Base-by-base conservation (phyloP, 768 basidiomycete species). In the Glaciozyma antarctica region DNA sequence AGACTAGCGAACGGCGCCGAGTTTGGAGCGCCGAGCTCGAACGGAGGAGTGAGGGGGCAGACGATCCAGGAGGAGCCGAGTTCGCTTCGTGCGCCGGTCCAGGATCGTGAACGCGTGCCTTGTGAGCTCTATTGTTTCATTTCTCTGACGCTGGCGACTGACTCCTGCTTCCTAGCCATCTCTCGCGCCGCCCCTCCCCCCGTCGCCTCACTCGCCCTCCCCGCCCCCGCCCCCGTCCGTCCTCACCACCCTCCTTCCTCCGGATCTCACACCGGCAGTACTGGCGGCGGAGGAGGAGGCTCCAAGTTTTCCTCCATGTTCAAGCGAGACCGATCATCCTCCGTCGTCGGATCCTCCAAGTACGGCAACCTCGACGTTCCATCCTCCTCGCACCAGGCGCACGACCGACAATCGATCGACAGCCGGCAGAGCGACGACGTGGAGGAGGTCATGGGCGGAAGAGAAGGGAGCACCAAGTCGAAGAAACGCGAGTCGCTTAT, bases 321-420 rank as follows among this genome's bases (percentile, higher is more conserved):
- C 62, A 57, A 69, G 45, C 47, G 69, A 22, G 57, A 67, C 62
- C 67, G 69, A 28, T 66, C 72, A 9, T 58, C 60, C 5, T 66
- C 64, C 38, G 57, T 64, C 45, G 60, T 62, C 41, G 60, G 61
- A 30, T 68, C 68, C 44, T 64, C 68, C 16, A 54, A 62, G 47
- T 68, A 70, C 49, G 64, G 66, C 28, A 58, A 57, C 48, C 21
- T 52, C 55, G 45, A 21, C 60, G n/a, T 44, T 47, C 24, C 62
- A 34, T 5, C 66, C 62, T 21, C 24, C 19, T 38, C 54, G n/a
- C 47, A 45, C 24, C 24, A 47, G 22, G 24, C 43, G 13, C n/a
- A 49, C 38, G 54, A 26, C 26, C 55, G 49, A 45, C 58, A 48
- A 15, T 1, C 48, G 43, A 38, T 62, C 6, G 58, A 59, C 15